Conservation (phyloP, 2,329 filamentous ascomycete genomes). For the Clonostachys chloroleuca region DNA sequence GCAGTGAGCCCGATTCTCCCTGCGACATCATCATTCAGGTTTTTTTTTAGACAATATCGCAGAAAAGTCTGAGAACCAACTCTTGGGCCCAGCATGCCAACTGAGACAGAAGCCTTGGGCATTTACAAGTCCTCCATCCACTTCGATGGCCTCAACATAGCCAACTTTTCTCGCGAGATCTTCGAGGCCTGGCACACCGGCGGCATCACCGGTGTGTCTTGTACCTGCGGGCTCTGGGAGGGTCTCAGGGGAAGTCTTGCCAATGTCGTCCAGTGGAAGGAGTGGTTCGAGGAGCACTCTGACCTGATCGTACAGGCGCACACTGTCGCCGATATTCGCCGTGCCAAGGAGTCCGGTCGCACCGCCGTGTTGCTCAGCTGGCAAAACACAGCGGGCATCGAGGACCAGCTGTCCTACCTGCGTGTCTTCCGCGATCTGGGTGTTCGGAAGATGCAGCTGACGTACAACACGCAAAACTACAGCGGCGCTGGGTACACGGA, state of each 20-base stretch:
- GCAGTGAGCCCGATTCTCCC: too few species aligned
- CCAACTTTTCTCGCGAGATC: constrained; percentile 29
- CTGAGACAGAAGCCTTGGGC: constrained; percentile 24
- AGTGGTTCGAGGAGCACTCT: constrained; percentile 32
- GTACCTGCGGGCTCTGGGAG: constrained; percentile 32
- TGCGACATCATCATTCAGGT: too few species aligned
- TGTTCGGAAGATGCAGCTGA: constrained; percentile 34
- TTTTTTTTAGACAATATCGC: too few species aligned
- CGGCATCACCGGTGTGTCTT: constrained; percentile 32
- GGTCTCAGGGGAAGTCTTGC: constrained; percentile 27
- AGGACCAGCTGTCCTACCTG: constrained; percentile 28
- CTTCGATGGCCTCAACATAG: constrained; percentile 33
- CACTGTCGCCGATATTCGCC: constrained; percentile 24
- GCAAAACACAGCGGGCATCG: constrained; percentile 34
- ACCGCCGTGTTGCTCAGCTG: constrained; percentile 30
- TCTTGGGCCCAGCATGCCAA: constrained; percentile 17
- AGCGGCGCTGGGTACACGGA: constrained; percentile 31
- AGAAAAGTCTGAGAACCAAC: neutral
- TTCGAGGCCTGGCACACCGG: constrained; percentile 30
- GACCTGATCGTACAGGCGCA: constrained; percentile 31
- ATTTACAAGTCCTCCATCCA: constrained; percentile 28
- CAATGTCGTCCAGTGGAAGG: constrained; percentile 33
- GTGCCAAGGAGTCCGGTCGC: constrained; percentile 25
- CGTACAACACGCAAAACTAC: constrained; percentile 36
- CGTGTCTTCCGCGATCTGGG: constrained; percentile 31